phyloP scores from a whole-genome alignment of 768 basidiomycete species.

The Leccinum pellstonianum region DNA sequence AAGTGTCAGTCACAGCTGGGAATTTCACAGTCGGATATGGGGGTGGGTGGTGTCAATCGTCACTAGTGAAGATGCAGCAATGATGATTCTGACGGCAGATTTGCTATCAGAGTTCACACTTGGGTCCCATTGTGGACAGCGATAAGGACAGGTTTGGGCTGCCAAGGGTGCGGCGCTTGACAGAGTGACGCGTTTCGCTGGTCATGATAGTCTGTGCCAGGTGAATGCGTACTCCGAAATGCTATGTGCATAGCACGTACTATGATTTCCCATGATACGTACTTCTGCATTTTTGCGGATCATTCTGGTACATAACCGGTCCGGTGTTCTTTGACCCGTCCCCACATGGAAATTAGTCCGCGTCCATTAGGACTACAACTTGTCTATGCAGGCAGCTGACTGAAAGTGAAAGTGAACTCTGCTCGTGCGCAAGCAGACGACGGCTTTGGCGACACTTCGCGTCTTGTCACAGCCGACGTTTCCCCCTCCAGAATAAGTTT shows the following conservation, averaged over 20 bases:
- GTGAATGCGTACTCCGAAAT: background rate
- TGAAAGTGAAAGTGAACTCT: background rate
- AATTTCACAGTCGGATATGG: slow-evolving; percentile 6
- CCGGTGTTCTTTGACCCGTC: background rate
- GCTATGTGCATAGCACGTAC: background rate
- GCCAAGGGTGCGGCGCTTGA: background rate
- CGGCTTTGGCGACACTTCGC: slow-evolving; percentile 1
- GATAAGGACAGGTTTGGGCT: background rate
- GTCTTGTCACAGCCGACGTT: slow-evolving; percentile 8
- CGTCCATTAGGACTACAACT: background rate
- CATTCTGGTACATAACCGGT: background rate
- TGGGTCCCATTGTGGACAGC: background rate
- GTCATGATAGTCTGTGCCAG: background rate
- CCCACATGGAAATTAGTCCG: background rate
- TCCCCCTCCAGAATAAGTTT: background rate
- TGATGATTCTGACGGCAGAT: slow-evolving; percentile 2
- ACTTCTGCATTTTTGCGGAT: background rate
- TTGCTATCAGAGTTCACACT: background rate
- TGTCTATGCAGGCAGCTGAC: background rate
- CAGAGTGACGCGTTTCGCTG: background rate
- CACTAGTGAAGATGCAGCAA: background rate
- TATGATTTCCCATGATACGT: background rate
- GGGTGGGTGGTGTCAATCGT: slow-evolving; percentile 2
- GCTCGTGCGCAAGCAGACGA: background rate
- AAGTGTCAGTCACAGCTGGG: slow-evolving; percentile 5